Evolutionary conservation across 1,139 yeast genomes (phyloP).

Genomic region (Pichia cactophila): DNA sequence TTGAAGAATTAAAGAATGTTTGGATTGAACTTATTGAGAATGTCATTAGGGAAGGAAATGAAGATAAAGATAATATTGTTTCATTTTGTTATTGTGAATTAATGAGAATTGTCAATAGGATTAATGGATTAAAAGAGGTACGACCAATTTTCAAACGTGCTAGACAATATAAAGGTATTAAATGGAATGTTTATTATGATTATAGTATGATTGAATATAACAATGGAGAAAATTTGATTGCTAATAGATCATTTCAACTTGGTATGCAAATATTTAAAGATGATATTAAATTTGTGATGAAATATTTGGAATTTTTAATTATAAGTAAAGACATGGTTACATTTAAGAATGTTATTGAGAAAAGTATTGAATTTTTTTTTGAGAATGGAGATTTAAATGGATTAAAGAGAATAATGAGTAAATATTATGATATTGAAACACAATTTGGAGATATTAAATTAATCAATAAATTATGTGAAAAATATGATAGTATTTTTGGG

Average conservation of each 20-base stretch:
- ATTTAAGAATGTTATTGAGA: conserved; percentile 77
- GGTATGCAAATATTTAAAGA: conserved; percentile 54
- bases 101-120: conserved; percentile 55
- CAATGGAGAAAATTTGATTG: conserved; percentile 54
- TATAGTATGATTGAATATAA: conserved; percentile 79
- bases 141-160: conserved; percentile 59
- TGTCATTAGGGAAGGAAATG: conserved; percentile 15
- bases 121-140: conserved; percentile 65
- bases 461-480: conserved; percentile 55
- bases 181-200: conserved; percentile 73
- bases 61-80: conserved; percentile 33
- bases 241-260: conserved; percentile 70
- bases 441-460: conserved; percentile 63
- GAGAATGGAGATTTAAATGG: conserved; percentile 25
- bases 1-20: conserved; percentile 44
- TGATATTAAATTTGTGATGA: conserved; percentile 56
- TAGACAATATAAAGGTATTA: conserved; percentile 44
- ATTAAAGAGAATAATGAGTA: conserved; percentile 41
- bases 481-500: conserved; percentile 54
- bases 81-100: conserved; percentile 48
- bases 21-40: conserved; percentile 43
- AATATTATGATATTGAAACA: conserved; percentile 39
- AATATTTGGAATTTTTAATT: conserved; percentile 68
- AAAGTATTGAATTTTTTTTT: conserved; percentile 40
- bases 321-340: conserved; percentile 70